phyloP scores from a whole-genome alignment of 208 protist genomes.

The Phytomonas francai region DNA sequence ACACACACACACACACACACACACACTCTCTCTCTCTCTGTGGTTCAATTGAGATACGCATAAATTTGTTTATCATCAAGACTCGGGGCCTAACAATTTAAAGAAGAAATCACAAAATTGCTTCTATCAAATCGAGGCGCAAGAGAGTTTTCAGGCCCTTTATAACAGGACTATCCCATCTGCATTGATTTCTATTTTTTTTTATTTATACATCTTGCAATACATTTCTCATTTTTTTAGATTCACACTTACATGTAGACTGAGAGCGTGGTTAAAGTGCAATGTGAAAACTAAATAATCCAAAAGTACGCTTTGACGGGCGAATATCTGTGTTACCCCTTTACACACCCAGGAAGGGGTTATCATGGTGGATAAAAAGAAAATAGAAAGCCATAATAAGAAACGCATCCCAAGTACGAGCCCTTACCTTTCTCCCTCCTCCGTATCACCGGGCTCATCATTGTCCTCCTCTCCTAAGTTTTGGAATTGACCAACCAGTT shows the following conservation, averaged over 20 bases:
- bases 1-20: no score
- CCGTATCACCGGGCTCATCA: constrained; percentile 16
- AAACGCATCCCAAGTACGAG: background rate
- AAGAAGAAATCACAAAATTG: background rate
- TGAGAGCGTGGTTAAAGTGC: background rate
- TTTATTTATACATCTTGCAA: background rate
- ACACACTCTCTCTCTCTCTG: no score
- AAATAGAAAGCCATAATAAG: constrained; percentile 3
- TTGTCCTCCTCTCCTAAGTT: constrained; percentile 19
- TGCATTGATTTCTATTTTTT: background rate
- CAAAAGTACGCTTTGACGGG: background rate
- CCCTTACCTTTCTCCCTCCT: constrained; percentile 17
- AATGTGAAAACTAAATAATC: background rate
- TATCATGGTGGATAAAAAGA: background rate
- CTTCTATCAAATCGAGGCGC: background rate
- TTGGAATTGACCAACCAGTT: constrained; percentile 21
- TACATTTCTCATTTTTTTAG: background rate
- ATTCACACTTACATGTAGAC: background rate
- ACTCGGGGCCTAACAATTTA: background rate
- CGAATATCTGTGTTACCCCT: background rate
- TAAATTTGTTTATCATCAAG: background rate
- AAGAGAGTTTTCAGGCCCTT: background rate
- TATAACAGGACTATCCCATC: background rate
- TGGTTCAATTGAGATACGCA: background rate
- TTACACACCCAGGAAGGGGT: background rate